Conservation (phyloP, 2,329 filamentous ascomycete species). For the Cadophora sp. region DNA sequence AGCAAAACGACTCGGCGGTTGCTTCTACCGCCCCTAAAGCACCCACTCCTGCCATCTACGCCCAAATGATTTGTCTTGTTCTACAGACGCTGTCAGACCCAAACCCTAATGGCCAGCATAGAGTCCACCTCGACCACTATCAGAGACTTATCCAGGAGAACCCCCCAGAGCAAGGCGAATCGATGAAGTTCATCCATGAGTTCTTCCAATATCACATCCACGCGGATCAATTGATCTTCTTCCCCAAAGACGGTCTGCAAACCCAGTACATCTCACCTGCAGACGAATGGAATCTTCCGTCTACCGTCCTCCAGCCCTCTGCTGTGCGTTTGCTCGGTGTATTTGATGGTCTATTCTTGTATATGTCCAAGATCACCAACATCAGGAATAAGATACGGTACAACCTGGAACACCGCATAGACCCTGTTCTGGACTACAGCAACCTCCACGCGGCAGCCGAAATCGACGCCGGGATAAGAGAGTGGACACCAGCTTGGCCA, state of each 20-base stretch:
- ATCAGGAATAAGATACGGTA: conserved; percentile 77
- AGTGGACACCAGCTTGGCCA: conserved; percentile 73
- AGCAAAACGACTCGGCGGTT: conserved; percentile 54
- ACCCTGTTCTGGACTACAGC: conserved; percentile 75
- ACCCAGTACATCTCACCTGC: conserved; percentile 35
- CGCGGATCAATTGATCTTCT: conserved; percentile 66
- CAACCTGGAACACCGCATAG: conserved; percentile 65
- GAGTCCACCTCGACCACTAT: conserved; percentile 80
- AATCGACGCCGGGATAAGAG: conserved; percentile 76
- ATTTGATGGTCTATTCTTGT: conserved; percentile 79
- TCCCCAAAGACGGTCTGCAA: conserved; percentile 45
- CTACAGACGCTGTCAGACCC: conserved; percentile 64
- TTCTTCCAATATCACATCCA: conserved; percentile 87
- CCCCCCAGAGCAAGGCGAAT: conserved; percentile 69
- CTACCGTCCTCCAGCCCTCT: conserved; percentile 36
- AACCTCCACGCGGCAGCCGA: conserved; percentile 75
- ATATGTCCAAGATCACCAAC: conserved; percentile 79
- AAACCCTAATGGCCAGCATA: conserved; percentile 69
- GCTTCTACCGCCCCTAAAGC: no score
- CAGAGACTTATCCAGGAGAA: conserved; percentile 70
- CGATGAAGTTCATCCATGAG: conserved; percentile 73
- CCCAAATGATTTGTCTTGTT: conserved; percentile 67
- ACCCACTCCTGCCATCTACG: conserved; percentile 57
- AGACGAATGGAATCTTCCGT: conserved; percentile 38
- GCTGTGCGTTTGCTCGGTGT: conserved; percentile 72